phyloP scores from a whole-genome alignment of 2,329 filamentous ascomycete genomes.

The Akanthomyces uredinophilus region DNA sequence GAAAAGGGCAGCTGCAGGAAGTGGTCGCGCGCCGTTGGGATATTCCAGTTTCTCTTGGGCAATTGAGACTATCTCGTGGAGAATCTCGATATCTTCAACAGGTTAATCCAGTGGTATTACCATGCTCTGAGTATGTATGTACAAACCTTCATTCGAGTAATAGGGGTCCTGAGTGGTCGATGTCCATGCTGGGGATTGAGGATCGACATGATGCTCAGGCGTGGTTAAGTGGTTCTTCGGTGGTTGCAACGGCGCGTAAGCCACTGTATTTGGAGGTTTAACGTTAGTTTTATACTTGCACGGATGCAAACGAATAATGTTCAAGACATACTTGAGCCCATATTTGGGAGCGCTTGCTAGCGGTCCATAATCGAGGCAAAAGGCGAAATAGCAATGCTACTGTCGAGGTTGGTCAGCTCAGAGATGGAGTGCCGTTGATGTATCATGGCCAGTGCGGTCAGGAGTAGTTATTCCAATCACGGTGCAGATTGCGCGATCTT shows the following conservation, averaged over 20 bases:
- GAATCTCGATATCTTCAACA: conserved; percentile 61
- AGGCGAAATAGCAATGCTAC: conserved; percentile 1
- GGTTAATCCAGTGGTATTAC: not conserved
- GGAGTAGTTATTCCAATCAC: not conserved
- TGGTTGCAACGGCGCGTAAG: conserved; percentile 12
- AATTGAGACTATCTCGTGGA: conserved; percentile 69
- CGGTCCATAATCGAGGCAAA: conserved; percentile 27
- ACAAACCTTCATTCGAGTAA: conserved; percentile 57
- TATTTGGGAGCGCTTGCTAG: conserved; percentile 24
- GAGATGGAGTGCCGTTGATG: not conserved
- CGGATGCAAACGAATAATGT: not conserved
- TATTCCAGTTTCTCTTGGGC: conserved; percentile 60
- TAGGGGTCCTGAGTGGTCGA: conserved; percentile 31
- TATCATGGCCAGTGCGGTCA: not conserved
- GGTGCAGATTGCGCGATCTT: not conserved
- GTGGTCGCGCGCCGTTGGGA: conserved; percentile 54
- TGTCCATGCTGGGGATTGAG: conserved; percentile 10
- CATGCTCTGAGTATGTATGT: not conserved
- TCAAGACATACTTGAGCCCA: conserved; percentile 25
- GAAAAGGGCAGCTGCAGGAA: conserved; percentile 74
- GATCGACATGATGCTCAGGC: not conserved
- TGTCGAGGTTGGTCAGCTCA: not conserved
- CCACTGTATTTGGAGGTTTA: conserved; percentile 8
- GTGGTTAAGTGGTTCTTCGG: not conserved
- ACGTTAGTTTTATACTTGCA: not conserved